phyloP scores from a whole-genome alignment of 2,329 filamentous ascomycete species.

The Berkeleyomyces basicola region DNA sequence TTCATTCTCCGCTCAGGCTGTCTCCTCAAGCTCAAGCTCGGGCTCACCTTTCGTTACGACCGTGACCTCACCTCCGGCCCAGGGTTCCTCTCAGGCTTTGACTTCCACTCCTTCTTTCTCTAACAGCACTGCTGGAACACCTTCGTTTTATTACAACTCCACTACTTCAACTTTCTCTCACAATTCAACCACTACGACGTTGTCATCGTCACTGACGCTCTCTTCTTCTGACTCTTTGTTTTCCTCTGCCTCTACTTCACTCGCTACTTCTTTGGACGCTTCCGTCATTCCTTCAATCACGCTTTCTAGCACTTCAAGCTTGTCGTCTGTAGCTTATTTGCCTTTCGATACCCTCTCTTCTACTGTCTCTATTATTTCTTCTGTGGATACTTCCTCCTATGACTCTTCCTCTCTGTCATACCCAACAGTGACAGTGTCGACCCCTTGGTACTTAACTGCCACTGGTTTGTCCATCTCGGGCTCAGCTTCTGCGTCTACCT shows the following conservation, averaged over 20 bases:
- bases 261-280: neutral
- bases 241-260: neutral
- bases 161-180: neutral
- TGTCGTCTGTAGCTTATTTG: neutral
- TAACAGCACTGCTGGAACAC: neutral
- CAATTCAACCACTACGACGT: neutral
- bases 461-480: neutral
- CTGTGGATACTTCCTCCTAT: neutral
- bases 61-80: neutral
- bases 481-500: neutral
- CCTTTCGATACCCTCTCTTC: neutral
- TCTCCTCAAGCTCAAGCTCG: neutral
- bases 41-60: neutral
- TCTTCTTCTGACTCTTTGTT: neutral
- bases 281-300: neutral
- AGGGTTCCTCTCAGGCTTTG: neutral
- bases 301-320: neutral
- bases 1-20: neutral
- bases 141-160: neutral
- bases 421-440: neutral
- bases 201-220: neutral
- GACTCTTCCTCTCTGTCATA: neutral
- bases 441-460: neutral
- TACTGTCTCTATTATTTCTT: neutral
- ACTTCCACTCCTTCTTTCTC: neutral